These are phyloP conservation scores for Auricularia heimuer DNA, from an alignment of 768 basidiomycete species.

Conservation along the genomic window DNA sequence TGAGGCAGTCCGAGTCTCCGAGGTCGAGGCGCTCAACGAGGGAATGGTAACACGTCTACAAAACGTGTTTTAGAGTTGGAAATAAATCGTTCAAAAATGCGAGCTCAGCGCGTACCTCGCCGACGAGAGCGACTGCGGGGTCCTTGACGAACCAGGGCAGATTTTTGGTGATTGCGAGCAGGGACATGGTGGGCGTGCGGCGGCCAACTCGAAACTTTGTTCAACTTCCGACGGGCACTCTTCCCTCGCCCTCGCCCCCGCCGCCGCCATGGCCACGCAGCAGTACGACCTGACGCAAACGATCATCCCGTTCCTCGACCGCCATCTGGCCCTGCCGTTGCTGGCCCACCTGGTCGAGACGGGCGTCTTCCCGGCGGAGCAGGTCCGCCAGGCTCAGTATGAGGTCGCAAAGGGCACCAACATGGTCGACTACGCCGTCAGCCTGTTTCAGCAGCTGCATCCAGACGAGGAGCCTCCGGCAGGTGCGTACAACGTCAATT, in stretches of 20 bases:
- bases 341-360: constrained; percentile 78
- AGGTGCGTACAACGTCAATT: constrained; percentile 34
- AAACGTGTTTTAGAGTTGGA: background rate
- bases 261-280: constrained; percentile 24
- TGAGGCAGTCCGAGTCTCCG: constrained; percentile 70
- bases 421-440: constrained; percentile 91
- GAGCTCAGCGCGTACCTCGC: constrained; percentile 41
- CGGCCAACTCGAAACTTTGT: background rate
- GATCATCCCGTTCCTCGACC: constrained; percentile 85
- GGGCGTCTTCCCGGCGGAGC: constrained; percentile 63
- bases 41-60: constrained; percentile 80
- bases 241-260: background rate
- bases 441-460: constrained; percentile 68
- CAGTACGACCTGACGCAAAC: constrained; percentile 88
- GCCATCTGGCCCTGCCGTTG: constrained; percentile 89
- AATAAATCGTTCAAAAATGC: background rate
- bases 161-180: constrained; percentile 72
- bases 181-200: background rate
- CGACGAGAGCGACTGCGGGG: constrained; percentile 71
- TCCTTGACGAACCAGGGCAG: constrained; percentile 81
- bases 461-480: constrained; percentile 59
- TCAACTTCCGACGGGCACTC: background rate
- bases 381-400: constrained; percentile 88
- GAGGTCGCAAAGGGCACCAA: constrained; percentile 95
- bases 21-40: constrained; percentile 82